These are phyloP conservation scores for Fraxinus sp. DNA, from an alignment of 305 asterid species.

Conservation along the genomic window DNA sequence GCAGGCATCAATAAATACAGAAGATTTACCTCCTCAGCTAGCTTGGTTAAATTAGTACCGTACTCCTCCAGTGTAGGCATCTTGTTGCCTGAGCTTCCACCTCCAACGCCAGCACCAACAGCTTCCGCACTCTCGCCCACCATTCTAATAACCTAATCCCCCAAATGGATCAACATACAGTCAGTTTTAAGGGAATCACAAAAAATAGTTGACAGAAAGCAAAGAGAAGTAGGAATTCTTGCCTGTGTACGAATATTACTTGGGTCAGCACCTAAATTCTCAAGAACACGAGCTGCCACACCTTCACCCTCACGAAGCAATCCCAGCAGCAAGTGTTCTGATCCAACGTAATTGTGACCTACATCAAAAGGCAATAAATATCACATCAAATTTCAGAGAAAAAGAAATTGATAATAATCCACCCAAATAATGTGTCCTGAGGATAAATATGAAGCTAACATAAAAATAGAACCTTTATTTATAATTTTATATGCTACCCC, in stretches of 20 bases:
- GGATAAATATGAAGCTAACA: conserved; percentile 6
- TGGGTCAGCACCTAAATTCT: conserved; percentile 94
- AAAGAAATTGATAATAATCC: not conserved
- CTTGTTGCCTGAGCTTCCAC: conserved; percentile 86
- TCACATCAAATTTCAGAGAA: not conserved
- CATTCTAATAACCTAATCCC: conserved; percentile 76
- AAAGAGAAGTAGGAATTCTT: conserved; percentile 23
- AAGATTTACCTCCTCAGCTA: conserved; percentile 88
- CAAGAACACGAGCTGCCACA: conserved; percentile 96
- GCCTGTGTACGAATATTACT: conserved; percentile 94
- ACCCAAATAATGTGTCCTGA: conserved; percentile 3
- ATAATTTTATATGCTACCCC: not conserved
- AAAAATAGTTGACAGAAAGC: not conserved
- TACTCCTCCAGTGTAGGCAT: conserved; percentile 98
- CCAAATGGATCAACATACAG: conserved; percentile 18
- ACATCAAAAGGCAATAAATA: conserved; percentile 18
- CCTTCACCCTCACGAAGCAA: conserved; percentile 99
- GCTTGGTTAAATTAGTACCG: conserved; percentile 93
- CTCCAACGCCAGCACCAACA: conserved; percentile 91
- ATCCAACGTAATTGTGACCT: conserved; percentile 98
- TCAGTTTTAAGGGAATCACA: conserved; percentile 4
- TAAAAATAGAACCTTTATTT: not conserved
- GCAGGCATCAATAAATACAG: conserved; percentile 16
- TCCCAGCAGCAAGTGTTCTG: conserved; percentile 95
- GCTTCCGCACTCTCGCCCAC: conserved; percentile 91